Evolutionary conservation across 768 basidiomycete genomes (phyloP).

Genomic region (Termitomyces sp.): DNA sequence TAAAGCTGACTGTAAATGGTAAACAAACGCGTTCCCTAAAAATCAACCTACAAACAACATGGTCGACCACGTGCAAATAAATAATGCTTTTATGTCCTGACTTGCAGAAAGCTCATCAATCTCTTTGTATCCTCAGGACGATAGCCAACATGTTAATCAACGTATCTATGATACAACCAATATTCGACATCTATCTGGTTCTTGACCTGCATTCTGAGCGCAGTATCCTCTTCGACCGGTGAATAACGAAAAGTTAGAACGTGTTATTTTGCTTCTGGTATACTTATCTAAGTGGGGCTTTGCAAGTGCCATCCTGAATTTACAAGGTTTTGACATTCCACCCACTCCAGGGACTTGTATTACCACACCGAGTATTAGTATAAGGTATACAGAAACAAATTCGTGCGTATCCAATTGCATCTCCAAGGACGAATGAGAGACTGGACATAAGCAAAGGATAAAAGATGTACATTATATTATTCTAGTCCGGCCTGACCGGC

Average conservation of each 20-base stretch:
- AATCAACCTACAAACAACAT: neutral
- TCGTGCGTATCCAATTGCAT: neutral
- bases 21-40: neutral
- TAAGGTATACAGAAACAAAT: conserved; percentile 18
- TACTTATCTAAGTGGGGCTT: neutral
- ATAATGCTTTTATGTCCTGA: too few relatives aligned
- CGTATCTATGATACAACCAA: too few relatives aligned
- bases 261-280: neutral
- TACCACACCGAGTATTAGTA: conserved; percentile 24
- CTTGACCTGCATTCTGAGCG: neutral
- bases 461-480: conserved; percentile 14
- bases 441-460: neutral
- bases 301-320: neutral
- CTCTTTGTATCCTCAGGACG: too few relatives aligned
- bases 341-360: conserved; percentile 19
- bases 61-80: neutral
- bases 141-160: too few relatives aligned
- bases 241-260: too few relatives aligned
- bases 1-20: too few relatives aligned
- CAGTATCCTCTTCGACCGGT: too few relatives aligned
- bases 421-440: neutral
- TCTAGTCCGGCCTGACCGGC: neutral
- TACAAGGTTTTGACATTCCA: neutral
- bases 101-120: too few relatives aligned
- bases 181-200: neutral